Evolutionary conservation across 306 rosid genomes (phyloP).

Genomic region (Gynostemma pentaphyllum): DNA sequence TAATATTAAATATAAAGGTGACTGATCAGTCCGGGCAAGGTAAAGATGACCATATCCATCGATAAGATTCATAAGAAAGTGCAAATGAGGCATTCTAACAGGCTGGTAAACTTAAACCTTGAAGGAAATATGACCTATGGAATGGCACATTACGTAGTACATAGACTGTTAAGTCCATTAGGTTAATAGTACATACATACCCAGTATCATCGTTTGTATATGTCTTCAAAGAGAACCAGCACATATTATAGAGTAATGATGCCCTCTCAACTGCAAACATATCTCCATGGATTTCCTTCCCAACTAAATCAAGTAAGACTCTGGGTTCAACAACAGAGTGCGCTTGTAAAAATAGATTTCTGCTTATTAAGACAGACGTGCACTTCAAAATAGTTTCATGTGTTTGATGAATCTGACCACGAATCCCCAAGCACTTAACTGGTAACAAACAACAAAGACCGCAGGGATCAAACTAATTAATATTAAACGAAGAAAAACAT

Average conservation of each 20-base stretch:
- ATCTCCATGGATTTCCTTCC: constrained; percentile 63
- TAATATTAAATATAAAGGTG: not conserved
- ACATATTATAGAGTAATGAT: constrained; percentile 40
- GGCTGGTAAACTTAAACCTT: too few species aligned
- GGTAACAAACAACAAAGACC: constrained; percentile 21
- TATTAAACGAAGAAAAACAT: not conserved
- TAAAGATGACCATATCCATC: not conserved
- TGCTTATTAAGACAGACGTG: constrained; percentile 43
- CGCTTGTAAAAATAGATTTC: constrained; percentile 33
- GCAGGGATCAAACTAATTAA: not conserved
- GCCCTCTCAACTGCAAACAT: constrained; percentile 70
- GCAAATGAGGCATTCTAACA: not conserved
- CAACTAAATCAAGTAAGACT: constrained; percentile 39
- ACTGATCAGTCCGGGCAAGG: not conserved
- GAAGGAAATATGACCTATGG: too few species aligned
- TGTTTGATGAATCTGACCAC: constrained; percentile 47
- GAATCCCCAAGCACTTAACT: constrained; percentile 45
- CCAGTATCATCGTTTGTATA: constrained; percentile 27
- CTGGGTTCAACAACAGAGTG: constrained; percentile 26
- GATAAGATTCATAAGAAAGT: not conserved
- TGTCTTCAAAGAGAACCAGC: constrained; percentile 54
- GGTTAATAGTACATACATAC: constrained; percentile 33
- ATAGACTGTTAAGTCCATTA: not conserved
- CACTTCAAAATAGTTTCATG: constrained; percentile 31
- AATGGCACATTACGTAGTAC: not conserved